These are phyloP conservation scores for Phymatotrichopsis omnivora DNA, from an alignment of 2,329 filamentous ascomycete species.

Conservation along the genomic window DNA sequence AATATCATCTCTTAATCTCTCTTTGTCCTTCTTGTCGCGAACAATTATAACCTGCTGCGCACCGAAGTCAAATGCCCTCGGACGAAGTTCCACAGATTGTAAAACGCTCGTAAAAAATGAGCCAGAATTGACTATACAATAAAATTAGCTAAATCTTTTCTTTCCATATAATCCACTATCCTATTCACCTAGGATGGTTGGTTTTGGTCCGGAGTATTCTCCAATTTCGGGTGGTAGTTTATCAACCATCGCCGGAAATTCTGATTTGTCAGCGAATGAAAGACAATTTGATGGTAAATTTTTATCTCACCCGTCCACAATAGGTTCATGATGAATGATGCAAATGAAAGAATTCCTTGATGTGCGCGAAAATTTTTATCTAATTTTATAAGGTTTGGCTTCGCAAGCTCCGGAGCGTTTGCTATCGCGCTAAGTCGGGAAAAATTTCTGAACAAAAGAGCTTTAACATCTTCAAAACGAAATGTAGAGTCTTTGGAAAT, in stretches of 20 bases:
- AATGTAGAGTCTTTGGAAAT: conserved; percentile 35
- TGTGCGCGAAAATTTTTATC: conserved; percentile 4
- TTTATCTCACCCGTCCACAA: no score
- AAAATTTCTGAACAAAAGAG: conserved; percentile 31
- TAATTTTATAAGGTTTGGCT: conserved; percentile 12
- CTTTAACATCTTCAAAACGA: conserved; percentile 33
- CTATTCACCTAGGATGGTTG: no score
- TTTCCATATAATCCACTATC: no score
- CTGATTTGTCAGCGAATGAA: no score
- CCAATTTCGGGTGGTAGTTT: no score
- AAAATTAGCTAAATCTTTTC: no score
- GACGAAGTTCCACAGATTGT: no score
- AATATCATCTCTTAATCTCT: conserved; percentile 27
- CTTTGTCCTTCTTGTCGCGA: conserved; percentile 30
- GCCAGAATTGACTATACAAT: no score
- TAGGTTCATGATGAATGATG: conserved; percentile 14
- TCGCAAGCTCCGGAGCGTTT: not conserved
- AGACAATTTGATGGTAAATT: no score
- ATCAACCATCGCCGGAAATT: no score
- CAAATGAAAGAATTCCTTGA: conserved; percentile 13
- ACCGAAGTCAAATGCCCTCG: conserved; percentile 32
- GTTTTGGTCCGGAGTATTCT: no score
- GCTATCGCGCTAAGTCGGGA: not conserved
- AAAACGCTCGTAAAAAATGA: no score
- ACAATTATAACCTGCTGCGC: conserved; percentile 35